Evolutionary conservation across 2,329 filamentous ascomycete species (phyloP).

Genomic region (Cladophialophora chaetospira): DNA sequence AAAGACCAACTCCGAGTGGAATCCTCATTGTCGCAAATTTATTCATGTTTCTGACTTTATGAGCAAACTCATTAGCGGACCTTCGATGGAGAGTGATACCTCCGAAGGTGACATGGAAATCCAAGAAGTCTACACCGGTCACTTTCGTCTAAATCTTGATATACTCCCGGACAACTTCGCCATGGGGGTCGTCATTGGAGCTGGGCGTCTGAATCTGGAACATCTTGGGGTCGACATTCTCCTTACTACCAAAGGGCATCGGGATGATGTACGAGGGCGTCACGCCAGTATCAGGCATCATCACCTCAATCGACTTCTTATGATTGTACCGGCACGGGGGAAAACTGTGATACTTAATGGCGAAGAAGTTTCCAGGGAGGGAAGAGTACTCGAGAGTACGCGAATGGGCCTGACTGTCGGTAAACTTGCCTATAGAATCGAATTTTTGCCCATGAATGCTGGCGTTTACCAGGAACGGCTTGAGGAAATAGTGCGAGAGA

Average conservation of each 20-base stretch:
- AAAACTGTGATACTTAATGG: too few relatives aligned
- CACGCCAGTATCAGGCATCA: background rate
- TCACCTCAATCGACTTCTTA: too few relatives aligned
- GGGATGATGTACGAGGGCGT: background rate
- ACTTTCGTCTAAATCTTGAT: background rate
- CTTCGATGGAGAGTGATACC: too few relatives aligned
- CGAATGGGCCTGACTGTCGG: too few relatives aligned
- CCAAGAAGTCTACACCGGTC: background rate
- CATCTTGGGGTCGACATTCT: slow-evolving; percentile 6
- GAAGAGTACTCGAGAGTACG: too few relatives aligned
- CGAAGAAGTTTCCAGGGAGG: too few relatives aligned
- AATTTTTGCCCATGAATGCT: background rate
- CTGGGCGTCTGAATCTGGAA: background rate
- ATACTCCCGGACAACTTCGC: background rate
- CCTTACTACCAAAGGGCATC: background rate
- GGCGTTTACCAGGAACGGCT: too few relatives aligned
- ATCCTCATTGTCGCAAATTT: background rate
- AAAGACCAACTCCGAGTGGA: background rate
- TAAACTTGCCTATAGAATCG: too few relatives aligned
- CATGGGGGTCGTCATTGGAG: background rate
- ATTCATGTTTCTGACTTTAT: background rate
- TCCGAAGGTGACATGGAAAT: background rate
- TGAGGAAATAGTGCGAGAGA: too few relatives aligned
- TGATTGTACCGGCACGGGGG: too few relatives aligned
- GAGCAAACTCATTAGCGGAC: background rate